Evolutionary conservation across 2,329 filamentous ascomycete genomes (phyloP), one percentile per base, ranked within the genome.

Genomic region (Microsporum ferrugineum): DNA sequence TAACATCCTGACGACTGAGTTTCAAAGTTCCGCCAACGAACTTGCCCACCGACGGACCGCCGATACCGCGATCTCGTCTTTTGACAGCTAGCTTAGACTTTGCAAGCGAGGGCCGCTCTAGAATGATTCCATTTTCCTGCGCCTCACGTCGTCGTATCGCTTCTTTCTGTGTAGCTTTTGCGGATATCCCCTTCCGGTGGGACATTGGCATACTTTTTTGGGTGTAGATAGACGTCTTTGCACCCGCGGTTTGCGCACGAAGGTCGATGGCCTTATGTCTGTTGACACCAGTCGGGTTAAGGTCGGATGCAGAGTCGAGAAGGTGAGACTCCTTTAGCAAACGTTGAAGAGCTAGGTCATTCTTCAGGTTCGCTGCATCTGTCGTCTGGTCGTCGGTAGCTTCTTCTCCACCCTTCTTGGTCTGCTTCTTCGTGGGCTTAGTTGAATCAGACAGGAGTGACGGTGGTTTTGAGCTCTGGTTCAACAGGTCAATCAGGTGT

Each of bases 271-370:
- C 89, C 72, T 88, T 89, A 66, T 89, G 85, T 36, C 91, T 84
- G 67, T 88, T 87, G 68, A 85, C 86, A 60, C 91, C 91, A 27
- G 82, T 78, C 17, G 81, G 79, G 51, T 81, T 79, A 12, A 99
- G 84, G 43, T 89, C 91, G 60, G 96, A 84, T 73, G 97, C 94
- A 73, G 96, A 91, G 72, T 91, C 91, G 17, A 97, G 81, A 64
- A 97, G 86, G 75, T 96, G 91, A 0, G 91, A 96, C 79, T 99
- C 94, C 67, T 87, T 82, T 62, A 99, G 84, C 45, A 99, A 84
- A 55, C 91, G 87, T 73, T 96, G 92, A 12, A 99, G 84, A 39
- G 89, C 91, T 60, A 96, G 84, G 73, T 99, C 94, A 73, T 97
- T 91, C 72, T 91, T 91, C n/a, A 97, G 80, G 0, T 91, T 82